phyloP scores from a whole-genome alignment of 495 filamentous ascomycete genomes.

The Talaromyces wortmannii region DNA sequence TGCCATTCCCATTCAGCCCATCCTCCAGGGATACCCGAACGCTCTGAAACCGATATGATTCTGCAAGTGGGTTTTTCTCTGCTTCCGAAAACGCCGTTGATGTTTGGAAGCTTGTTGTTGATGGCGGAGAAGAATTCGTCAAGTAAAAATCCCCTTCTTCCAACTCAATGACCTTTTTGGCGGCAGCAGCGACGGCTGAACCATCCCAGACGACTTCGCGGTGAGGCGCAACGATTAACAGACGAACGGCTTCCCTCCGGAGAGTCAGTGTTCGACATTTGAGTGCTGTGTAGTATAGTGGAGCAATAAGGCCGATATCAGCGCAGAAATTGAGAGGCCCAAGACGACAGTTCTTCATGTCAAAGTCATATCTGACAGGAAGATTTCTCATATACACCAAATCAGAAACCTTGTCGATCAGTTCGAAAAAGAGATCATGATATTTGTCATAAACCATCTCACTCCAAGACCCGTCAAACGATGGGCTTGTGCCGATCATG shows the following conservation, averaged over 20 bases:
- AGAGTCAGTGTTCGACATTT: slow-evolving; percentile 48
- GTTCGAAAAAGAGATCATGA: slow-evolving; percentile 25
- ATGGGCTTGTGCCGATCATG: slow-evolving; percentile 34
- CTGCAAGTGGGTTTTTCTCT: neutral
- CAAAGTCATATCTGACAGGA: neutral
- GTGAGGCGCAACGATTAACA: slow-evolving; percentile 30
- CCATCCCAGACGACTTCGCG: slow-evolving; percentile 47
- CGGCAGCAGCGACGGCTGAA: neutral
- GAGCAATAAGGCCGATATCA: slow-evolving; percentile 44
- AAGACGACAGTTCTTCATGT: neutral
- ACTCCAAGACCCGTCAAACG: slow-evolving; percentile 4
- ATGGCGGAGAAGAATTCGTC: neutral
- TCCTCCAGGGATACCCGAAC: neutral
- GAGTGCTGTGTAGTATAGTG: slow-evolving; percentile 45
- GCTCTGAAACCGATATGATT: neutral
- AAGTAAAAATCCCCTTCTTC: neutral
- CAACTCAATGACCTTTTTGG: neutral
- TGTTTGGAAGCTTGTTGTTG: neutral
- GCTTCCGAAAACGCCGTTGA: neutral
- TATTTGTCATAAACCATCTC: slow-evolving; percentile 37
- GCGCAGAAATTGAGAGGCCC: slow-evolving; percentile 7
- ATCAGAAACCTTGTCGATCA: slow-evolving; percentile 22
- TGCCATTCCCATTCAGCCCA: neutral
- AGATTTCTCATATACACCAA: slow-evolving; percentile 6
- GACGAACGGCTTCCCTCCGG: slow-evolving; percentile 31